Percentiles rank a stretch among this genome's conserved stretches.
These are phyloP conservation scores for Jaminaea rosea DNA, from an alignment of 1,284 basidiomycete species.

Conservation along the genomic window DNA sequence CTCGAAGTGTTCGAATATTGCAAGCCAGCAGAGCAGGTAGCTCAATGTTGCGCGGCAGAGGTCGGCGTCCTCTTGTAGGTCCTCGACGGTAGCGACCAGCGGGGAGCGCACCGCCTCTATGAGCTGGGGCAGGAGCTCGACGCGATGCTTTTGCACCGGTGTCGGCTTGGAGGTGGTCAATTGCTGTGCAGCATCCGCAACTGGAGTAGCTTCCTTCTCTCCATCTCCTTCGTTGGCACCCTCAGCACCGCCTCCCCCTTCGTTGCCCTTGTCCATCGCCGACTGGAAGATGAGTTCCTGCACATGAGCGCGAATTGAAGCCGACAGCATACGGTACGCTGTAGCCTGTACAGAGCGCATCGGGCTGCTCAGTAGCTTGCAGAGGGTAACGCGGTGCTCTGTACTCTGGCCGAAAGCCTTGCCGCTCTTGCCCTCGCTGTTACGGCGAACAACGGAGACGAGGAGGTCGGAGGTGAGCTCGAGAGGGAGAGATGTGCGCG, in stretches of 20 bases:
- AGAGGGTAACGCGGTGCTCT: conserved; percentile 11
- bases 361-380: conserved; percentile 11
- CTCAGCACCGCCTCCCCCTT: no score
- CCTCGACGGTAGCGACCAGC: background rate
- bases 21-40: conserved; percentile 78
- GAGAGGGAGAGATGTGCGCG: conserved; percentile 49
- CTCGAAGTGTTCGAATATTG: conserved; percentile 74
- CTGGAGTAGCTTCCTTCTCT: no score
- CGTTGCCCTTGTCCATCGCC: conserved; percentile 53
- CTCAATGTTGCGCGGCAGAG: conserved; percentile 25
- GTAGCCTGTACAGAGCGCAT: conserved; percentile 53
- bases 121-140: background rate
- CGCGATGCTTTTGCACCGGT: no score
- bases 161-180: no score
- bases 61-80: conserved; percentile 9
- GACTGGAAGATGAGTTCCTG: conserved; percentile 74
- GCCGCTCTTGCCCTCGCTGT: background rate
- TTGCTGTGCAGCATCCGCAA: no score
- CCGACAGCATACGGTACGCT: conserved; percentile 60
- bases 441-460: conserved; percentile 6
- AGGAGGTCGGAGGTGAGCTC: conserved; percentile 51
- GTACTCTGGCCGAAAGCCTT: conserved; percentile 12
- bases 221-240: no score
- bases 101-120: background rate
- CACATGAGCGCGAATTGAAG: conserved; percentile 61